These are phyloP conservation scores for Tetrahymena elliotti DNA, from an alignment of 73 alveolate species.

Conservation along the genomic window DNA sequence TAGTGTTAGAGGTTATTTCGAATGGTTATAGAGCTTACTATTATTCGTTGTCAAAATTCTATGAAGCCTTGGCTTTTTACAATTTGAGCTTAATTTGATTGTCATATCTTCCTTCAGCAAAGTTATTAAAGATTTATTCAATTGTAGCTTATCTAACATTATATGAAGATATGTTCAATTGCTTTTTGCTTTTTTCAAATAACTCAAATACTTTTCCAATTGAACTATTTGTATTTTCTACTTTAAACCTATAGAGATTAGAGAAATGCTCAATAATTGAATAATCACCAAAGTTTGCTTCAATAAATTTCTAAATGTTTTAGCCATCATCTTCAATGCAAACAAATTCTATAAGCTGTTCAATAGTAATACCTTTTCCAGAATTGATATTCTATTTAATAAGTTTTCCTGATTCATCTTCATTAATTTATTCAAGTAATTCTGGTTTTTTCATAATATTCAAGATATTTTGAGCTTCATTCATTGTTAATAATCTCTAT, in stretches of 20 bases:
- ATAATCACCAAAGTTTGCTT: conserved; percentile 6
- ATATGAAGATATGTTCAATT: conserved; percentile 50
- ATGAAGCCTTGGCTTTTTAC: neutral
- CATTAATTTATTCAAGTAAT: neutral
- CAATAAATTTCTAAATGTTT: conserved; percentile 12
- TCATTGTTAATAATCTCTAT: conserved; percentile 1
- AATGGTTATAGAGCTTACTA: neutral
- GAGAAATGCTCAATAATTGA: conserved; percentile 43
- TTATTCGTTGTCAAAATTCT: neutral
- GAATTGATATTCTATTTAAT: conserved; percentile 27
- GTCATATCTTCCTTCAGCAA: conserved; percentile 25
- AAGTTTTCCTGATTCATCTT: conserved; percentile 34
- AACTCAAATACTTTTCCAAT: conserved; percentile 40
- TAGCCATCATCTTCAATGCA: conserved; percentile 34
- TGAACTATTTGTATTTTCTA: conserved; percentile 8
- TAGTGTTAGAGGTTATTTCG: neutral
- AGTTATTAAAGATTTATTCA: conserved; percentile 45
- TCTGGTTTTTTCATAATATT: neutral
- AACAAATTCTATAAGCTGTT: conserved; percentile 36
- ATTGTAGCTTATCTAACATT: conserved; percentile 47
- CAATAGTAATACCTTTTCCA: conserved; percentile 5
- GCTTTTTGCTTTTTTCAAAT: conserved; percentile 52
- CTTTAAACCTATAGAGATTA: conserved; percentile 30
- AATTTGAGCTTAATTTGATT: neutral
- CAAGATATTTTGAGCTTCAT: neutral